Conservation (phyloP, 345 rosid genomes). For the Excoecaria agallocha region DNA sequence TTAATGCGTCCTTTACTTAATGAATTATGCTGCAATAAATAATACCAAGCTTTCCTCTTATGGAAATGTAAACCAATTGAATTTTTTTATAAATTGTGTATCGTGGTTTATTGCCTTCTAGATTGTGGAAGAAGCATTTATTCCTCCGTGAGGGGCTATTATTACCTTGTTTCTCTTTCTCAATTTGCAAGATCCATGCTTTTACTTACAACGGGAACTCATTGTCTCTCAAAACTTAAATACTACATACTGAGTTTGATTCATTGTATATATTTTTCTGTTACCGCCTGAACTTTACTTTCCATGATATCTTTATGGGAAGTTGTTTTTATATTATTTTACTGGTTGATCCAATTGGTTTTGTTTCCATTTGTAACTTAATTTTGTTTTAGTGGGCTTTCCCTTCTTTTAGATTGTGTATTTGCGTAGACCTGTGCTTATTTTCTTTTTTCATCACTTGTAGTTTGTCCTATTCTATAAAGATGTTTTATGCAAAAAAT, state of each 20-base stretch:
- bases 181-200: background rate
- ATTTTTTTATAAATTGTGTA: background rate
- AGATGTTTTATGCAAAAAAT: background rate
- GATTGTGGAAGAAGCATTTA: slow-evolving; percentile 6
- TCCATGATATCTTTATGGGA: background rate
- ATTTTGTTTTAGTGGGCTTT: slow-evolving; percentile 9
- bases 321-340: background rate
- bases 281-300: background rate
- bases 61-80: slow-evolving; percentile 12
- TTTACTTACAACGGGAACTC: slow-evolving; percentile 10
- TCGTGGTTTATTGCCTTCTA: slow-evolving; percentile 18
- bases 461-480: slow-evolving; percentile 16
- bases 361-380: slow-evolving; percentile 16
- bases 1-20: slow-evolving; percentile 14
- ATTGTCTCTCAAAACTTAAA: background rate
- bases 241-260: background rate
- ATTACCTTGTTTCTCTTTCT: background rate
- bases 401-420: slow-evolving; percentile 5
- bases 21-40: slow-evolving; percentile 17
- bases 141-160: background rate
- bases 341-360: background rate
- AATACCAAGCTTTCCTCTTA: slow-evolving; percentile 10
- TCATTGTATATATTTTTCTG: background rate
- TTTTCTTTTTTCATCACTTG: slow-evolving; percentile 9
- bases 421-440: slow-evolving; percentile 17